Base-by-base conservation (phyloP, 2,329 filamentous ascomycete species). In the Hymenoscyphus linearis region DNA sequence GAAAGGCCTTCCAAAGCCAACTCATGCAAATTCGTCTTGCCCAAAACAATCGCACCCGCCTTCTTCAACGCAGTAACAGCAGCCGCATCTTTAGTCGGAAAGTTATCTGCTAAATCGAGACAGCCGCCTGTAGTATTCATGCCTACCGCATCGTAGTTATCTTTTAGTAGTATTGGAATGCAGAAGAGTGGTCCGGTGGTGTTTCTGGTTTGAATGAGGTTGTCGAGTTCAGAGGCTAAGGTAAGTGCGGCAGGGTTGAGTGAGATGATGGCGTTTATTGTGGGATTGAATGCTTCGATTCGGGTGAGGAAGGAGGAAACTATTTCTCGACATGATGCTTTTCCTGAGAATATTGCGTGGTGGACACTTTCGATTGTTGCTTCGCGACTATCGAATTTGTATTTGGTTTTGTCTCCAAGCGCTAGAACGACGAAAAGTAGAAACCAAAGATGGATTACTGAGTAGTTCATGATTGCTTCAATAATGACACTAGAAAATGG, bases 11-110 rank as follows among this genome's bases (percentile, higher is more conserved):
- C 85, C 0, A 88, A 74, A 0, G 85, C 91, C 44, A 93, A 74
- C 75, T 96, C 91, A 74, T 96, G 91, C 90, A 96, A 93, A 55
- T 83, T 87, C 54, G 88, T 84, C 77, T 93, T 93, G 3, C 90
- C 91, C 57, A 96, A 76, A 34, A 95, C 78, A 25, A 96, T 77
- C 1, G 88, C 91, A 1, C 91, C 91, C 0, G 86, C 86, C 62
- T 90, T 87, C 69, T 89, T 85, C 57, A 88, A 75, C 4, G 78
- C 81, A 1, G 74, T 70, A 6, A 86, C 80, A 0, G 82, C 76
- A 0, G 79, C 75, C 0, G 82, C 80, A 65, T 84, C 82, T 4
- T 68, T 68, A 3, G 70, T 68, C 14, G 78, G 82, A 50, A 71
- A 73, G 25, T 79, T 80, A 1, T 74, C 68, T 35, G 77, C 77